Evolutionary conservation across 2,329 filamentous ascomycete species (phyloP), one percentile per base, ranked within the genome.

Genomic region (Ophiosphaerella herpotricha): DNA sequence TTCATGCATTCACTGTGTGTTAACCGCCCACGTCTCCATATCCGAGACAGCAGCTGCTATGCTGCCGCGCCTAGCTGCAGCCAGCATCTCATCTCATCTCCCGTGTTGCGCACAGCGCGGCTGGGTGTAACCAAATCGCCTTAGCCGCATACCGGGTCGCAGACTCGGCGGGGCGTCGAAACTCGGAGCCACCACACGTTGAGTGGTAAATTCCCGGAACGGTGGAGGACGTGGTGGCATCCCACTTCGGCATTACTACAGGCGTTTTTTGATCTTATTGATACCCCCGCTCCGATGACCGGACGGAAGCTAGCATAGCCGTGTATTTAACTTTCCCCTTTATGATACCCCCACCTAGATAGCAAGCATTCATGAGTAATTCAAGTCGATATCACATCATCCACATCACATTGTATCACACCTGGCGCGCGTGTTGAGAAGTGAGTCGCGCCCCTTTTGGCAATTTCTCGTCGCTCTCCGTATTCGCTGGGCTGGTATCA

Each of bases 281-380:
- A 64, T 64, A 64, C 61, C 61, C 61, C 61, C 55, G 48, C 51
- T 55, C 57, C 55, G 55, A 54, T 33, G 42, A 54, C 58, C 46
- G 54, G 55, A 61, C 49, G 57, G 52, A 47, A 37, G 50, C 54
- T 58, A 62, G 58, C 55, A 60, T 57, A 57, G 57, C 52, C 50
- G 47, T 53, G 49, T 51, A 48, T 61, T 58, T 51, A 58, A 58
- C 48, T 63, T 50, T 64, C 65, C 56, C 63, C 57, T 51, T 57
- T 62, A 57, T 64, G 67, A 71, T 70, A 70, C 67, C 68, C 56
- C 52, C 36, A 33, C 32, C 16, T 12, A 37, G 21, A 44, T 44
- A 26, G 42, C 31, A 13, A 29, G 42, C 42, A n/a, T 32, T 32
- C 39, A 46, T 39, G 35, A 40, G 43, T 46, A 42, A 31, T 54